Base-by-base conservation (phyloP, 768 basidiomycete species). In the Trametes elegans region DNA sequence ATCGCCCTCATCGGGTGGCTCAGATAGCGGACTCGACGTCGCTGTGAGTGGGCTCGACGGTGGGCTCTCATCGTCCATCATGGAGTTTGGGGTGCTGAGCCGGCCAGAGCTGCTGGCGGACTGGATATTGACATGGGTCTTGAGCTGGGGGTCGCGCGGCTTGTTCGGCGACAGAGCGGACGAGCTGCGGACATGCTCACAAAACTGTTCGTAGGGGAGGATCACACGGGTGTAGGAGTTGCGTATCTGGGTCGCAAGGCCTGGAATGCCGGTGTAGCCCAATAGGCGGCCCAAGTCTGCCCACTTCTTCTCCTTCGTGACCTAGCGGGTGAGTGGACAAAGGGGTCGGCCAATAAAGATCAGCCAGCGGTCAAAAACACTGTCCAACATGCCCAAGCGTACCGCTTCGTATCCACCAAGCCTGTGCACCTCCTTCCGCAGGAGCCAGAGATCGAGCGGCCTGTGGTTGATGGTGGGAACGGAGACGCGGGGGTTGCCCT, bases 401-500 rank as follows among this genome's bases (percentile, higher is more conserved):
- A 96, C 95, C 55, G 79, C 81, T 41, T 93, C 88, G 67, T 88
- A 90, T 32, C 97, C 96, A 55, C 96, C 97, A 35, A 88, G 69
- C 61, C 86, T 86, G 43, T 89, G 84, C 24, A 98, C 96, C 70
- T 96, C 94, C 71, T 91, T 96, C 55, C 94, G 79, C 58, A 99
- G 74, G 54, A 88, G 80, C 92, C 93, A 98, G 16, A 99, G 77
- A 76, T 99, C 97, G 48, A 99, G 76, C 1, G 93, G 81, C 66
- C 92, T 90, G 71, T 92, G 86, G 70, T 93, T 93, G 69, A 99
- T 92, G 28, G 88, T 89, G 54, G 97, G 97, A 29, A 98, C 88
- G n/a, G 85, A 85, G 23, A 98, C 87, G 61, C 90, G 85, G 57
- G 85, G 78, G 69, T 93, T 93, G 43, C 93, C 93, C 73, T 95